Percentiles rank a stretch among this genome's conserved stretches.
phyloP scores from a whole-genome alignment of 2,329 filamentous ascomycete genomes.

The Ambrosiella beaveri region DNA sequence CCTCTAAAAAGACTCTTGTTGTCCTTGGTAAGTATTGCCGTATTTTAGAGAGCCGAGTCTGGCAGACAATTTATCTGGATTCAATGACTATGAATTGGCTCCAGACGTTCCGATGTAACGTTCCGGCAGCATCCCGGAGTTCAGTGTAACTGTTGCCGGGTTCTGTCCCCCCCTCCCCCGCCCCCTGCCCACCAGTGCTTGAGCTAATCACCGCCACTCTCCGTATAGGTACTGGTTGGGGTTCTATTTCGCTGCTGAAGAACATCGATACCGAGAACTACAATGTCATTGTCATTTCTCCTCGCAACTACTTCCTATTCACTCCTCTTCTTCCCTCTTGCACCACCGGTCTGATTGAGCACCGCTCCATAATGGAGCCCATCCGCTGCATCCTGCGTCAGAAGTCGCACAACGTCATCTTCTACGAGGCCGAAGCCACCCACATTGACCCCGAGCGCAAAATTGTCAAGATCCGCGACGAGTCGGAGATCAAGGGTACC shows the following conservation, averaged over 20 bases:
- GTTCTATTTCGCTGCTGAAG: conserved; percentile 85
- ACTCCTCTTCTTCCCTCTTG: conserved; percentile 93
- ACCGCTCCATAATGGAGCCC: conserved; percentile 99
- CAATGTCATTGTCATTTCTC: conserved; percentile 94
- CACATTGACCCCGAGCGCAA: conserved; percentile 88
- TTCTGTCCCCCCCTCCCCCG: not conserved
- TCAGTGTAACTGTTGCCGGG: not conserved
- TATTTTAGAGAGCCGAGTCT: too few species aligned
- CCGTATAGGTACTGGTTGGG: conserved; percentile 76
- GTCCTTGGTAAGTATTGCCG: conserved; percentile 53
- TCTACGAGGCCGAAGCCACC: conserved; percentile 93
- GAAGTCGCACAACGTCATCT: conserved; percentile 86
- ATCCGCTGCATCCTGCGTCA: conserved; percentile 88
- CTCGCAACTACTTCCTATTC: conserved; percentile 99
- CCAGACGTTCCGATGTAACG: not conserved
- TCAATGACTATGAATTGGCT: not conserved
- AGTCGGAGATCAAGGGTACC: conserved; percentile 79
- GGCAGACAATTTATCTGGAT: too few species aligned
- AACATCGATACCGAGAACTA: conserved; percentile 98
- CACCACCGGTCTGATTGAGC: conserved; percentile 92
- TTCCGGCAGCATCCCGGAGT: not conserved
- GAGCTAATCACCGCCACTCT: not conserved
- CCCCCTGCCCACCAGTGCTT: not conserved
- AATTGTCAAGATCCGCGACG: conserved; percentile 76
- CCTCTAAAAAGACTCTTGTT: conserved; percentile 89